Evolutionary conservation across 441 rosid genomes (phyloP).

Genomic region (Arabidopsis hybrid): DNA sequence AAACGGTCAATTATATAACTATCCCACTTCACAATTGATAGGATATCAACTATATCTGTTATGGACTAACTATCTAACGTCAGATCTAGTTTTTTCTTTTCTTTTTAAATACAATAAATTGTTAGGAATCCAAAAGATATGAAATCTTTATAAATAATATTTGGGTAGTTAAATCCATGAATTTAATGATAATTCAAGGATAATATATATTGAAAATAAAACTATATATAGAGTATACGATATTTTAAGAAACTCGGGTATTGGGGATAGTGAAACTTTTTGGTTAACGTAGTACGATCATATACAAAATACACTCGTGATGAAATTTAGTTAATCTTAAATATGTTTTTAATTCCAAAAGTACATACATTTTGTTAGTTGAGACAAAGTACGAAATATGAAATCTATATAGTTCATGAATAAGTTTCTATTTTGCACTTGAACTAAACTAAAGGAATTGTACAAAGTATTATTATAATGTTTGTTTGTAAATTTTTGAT

Average conservation of each 20-base stretch:
- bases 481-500: constrained; percentile 20
- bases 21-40: constrained; percentile 17
- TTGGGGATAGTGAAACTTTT: background rate
- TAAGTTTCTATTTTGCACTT: background rate
- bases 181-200: background rate
- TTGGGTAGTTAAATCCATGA: background rate
- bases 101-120: too few relatives aligned
- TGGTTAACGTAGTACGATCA: background rate
- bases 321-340: background rate
- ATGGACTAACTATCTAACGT: background rate
- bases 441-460: constrained; percentile 8
- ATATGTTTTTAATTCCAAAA: background rate
- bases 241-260: background rate
- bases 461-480: constrained; percentile 10
- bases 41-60: background rate
- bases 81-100: background rate
- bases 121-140: constrained; percentile 8
- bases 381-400: background rate
- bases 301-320: background rate
- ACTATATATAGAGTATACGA: background rate
- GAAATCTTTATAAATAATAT: background rate
- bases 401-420: background rate
- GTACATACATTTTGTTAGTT: background rate
- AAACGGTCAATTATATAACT: constrained; percentile 16
- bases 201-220: background rate